Evolutionary conservation across 345 rosid genomes (phyloP).

Genomic region (Syzygium jambos): DNA sequence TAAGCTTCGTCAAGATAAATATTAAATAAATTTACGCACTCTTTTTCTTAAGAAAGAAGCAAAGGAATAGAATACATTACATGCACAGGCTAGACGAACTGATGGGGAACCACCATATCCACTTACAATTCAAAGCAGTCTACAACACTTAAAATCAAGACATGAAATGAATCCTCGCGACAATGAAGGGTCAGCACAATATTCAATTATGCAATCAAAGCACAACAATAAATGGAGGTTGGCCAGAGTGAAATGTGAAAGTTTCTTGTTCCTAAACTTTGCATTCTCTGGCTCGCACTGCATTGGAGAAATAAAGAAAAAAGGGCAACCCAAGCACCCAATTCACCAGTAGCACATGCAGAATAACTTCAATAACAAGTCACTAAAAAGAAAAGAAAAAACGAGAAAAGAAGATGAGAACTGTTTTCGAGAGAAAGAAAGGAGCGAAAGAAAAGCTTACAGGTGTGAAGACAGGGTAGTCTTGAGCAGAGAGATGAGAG

Average conservation of each 20-base stretch:
- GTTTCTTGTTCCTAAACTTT: background rate
- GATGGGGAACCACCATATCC: background rate
- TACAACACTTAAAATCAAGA: background rate
- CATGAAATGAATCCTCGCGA: background rate
- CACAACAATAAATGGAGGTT: background rate
- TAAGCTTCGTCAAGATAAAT: background rate
- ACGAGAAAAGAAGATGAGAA: background rate
- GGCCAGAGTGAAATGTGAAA: background rate
- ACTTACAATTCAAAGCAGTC: background rate
- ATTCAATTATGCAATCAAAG: background rate
- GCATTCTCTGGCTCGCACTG: background rate
- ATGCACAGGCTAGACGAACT: background rate
- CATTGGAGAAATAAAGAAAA: background rate
- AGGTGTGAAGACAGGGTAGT: slow-evolving; percentile 94
- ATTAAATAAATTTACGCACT: background rate
- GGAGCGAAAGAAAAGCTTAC: slow-evolving; percentile 29
- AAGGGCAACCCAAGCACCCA: background rate
- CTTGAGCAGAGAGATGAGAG: slow-evolving; percentile 63
- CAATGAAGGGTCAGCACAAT: background rate
- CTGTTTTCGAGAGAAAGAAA: background rate
- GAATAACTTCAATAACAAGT: background rate
- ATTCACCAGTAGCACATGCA: background rate
- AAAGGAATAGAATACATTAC: background rate
- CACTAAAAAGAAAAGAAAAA: background rate
- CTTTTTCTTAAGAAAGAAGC: background rate